phyloP scores from a whole-genome alignment of 2,329 filamentous ascomycete species.

The Cladosporium austrohemisphaericum region DNA sequence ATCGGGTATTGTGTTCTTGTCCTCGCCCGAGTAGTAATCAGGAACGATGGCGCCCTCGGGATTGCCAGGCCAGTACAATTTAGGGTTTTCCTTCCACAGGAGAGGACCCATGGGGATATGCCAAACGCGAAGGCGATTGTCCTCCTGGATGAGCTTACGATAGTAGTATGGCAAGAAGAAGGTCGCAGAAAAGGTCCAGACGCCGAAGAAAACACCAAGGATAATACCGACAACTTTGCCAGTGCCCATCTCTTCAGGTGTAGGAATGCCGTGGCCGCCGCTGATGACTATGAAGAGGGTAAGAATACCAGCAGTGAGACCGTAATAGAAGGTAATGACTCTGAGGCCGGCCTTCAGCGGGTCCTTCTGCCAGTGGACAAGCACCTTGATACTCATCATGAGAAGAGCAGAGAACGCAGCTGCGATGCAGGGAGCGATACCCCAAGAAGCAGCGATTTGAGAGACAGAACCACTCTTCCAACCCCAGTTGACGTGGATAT shows the following conservation, averaged over 20 bases:
- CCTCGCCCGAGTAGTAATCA: conserved; percentile 27
- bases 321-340: neutral
- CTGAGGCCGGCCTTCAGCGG: neutral
- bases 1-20: neutral
- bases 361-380: neutral
- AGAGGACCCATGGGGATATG: conserved; percentile 27
- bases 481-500: conserved; percentile 10
- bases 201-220: conserved; percentile 23
- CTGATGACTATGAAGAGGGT: conserved; percentile 9
- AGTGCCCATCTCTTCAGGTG: conserved; percentile 27
- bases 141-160: conserved; percentile 21
- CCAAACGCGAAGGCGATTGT: conserved; percentile 21
- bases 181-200: conserved; percentile 18
- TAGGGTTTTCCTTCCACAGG: conserved; percentile 22
- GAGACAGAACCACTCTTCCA: neutral
- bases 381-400: neutral
- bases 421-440: conserved; percentile 1
- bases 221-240: conserved; percentile 28
- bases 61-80: conserved; percentile 26
- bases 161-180: conserved; percentile 22
- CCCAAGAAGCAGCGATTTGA: conserved; percentile 4
- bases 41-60: conserved; percentile 25
- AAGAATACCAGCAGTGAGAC: neutral
- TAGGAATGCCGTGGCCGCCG: conserved; percentile 21
- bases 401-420: neutral